Evolutionary conservation across 257 asterid species (phyloP).

Genomic region (Prunella vulgaris): DNA sequence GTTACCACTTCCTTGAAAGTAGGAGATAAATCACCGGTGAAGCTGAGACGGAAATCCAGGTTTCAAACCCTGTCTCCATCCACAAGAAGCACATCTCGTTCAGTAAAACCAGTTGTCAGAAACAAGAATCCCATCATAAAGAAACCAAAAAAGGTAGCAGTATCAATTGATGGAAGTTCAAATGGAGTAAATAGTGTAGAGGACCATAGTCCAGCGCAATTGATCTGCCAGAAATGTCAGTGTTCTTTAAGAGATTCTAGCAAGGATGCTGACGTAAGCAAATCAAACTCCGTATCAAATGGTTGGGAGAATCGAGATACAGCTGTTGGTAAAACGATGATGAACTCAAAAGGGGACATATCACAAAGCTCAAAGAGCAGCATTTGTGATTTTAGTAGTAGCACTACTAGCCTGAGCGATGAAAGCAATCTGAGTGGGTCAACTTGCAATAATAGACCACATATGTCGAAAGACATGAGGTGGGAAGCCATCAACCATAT

Average conservation of each 20-base stretch:
- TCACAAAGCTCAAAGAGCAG: constrained; percentile 89
- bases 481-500: constrained; percentile 68
- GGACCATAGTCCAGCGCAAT: constrained; percentile 30
- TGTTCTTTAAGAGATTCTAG: constrained; percentile 50
- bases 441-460: constrained; percentile 63
- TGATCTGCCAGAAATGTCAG: constrained; percentile 79
- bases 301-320: constrained; percentile 30
- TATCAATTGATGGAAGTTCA: constrained; percentile 19
- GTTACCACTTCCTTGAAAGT: constrained; percentile 30
- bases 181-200: constrained; percentile 24
- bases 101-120: constrained; percentile 53
- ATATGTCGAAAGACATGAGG: constrained; percentile 77
- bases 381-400: constrained; percentile 73
- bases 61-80: constrained; percentile 46
- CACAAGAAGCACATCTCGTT: constrained; percentile 40
- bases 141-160: constrained; percentile 50
- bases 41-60: constrained; percentile 54
- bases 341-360: constrained; percentile 46
- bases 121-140: constrained; percentile 48
- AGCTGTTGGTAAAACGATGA: constrained; percentile 33
- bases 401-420: constrained; percentile 72
- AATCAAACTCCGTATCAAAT: background rate
- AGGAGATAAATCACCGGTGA: constrained; percentile 44
- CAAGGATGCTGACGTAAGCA: constrained; percentile 27
- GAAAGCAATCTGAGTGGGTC: constrained; percentile 79